A percentile compares a stretch with the other conserved stretches of the same genome.
Conservation (phyloP, 2,329 filamentous ascomycete species). For the Monosporascus sp. region DNA sequence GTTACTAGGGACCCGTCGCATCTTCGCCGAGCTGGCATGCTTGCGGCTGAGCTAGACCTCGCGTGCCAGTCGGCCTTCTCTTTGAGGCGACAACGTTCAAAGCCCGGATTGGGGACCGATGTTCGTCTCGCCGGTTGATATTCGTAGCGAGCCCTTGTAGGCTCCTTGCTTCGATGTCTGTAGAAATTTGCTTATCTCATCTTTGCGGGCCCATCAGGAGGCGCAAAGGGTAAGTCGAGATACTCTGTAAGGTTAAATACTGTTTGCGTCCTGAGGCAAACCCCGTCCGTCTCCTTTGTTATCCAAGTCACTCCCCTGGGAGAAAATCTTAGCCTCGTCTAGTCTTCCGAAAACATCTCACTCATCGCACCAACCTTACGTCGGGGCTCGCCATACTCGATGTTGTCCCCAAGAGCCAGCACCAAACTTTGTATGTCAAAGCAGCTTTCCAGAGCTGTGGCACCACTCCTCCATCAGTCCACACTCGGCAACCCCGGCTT, state of each 20-base stretch:
- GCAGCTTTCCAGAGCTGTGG: slow-evolving; percentile 21
- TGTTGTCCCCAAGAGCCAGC: slow-evolving; percentile 26
- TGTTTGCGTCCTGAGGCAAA: background rate
- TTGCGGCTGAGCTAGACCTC: background rate
- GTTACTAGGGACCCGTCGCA: background rate
- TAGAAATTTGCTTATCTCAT: background rate
- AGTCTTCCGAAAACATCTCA: background rate
- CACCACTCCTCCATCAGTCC: slow-evolving; percentile 16
- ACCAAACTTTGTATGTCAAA: slow-evolving; percentile 24
- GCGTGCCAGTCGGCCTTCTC: too few species aligned
- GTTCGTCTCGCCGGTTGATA: background rate
- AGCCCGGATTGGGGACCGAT: background rate
- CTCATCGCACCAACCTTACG: background rate
- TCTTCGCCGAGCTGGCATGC: background rate
- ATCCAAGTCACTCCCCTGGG: background rate
- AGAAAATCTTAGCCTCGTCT: background rate
- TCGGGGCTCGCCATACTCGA: slow-evolving; percentile 6
- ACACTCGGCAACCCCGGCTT: slow-evolving; percentile 18
- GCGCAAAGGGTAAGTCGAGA: background rate
- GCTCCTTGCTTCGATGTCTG: background rate
- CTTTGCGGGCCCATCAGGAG: background rate
- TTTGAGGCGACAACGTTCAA: background rate
- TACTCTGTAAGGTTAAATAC: background rate
- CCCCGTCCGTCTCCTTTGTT: background rate
- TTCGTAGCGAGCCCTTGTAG: background rate